These are phyloP conservation scores for Daldinia caldariorum DNA, from an alignment of 495 filamentous ascomycete species.

Conservation along the genomic window DNA sequence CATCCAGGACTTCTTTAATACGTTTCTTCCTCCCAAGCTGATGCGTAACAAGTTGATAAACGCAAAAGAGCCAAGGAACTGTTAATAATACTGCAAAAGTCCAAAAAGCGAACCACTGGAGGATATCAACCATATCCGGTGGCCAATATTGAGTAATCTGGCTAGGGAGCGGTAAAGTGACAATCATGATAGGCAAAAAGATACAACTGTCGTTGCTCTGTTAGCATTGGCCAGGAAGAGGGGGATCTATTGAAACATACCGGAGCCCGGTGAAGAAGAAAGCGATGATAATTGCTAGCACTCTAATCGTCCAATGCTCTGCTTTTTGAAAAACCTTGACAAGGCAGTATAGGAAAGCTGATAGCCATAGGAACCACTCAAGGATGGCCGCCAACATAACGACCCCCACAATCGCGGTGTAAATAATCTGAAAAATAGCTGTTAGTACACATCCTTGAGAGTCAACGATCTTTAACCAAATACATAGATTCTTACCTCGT, in stretches of 20 bases:
- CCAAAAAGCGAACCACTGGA: constrained; percentile 98
- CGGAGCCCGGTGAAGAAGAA: constrained; percentile 77
- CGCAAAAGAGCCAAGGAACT: constrained; percentile 91
- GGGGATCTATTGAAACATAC: constrained; percentile 56
- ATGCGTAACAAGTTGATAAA: constrained; percentile 88
- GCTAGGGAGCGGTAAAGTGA: constrained; percentile 86
- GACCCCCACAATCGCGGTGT: constrained; percentile 81
- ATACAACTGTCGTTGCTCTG: constrained; percentile 65
- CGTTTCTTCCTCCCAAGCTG: constrained; percentile 81
- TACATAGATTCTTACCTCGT: constrained; percentile 65
- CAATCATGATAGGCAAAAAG: constrained; percentile 93
- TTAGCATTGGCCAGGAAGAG: constrained; percentile 14
- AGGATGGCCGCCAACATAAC: constrained; percentile 86
- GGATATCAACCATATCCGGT: constrained; percentile 65
- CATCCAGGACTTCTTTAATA: constrained; percentile 86
- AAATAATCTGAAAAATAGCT: constrained; percentile 60
- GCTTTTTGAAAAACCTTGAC: constrained; percentile 90
- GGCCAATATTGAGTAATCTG: constrained; percentile 78
- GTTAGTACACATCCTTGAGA: constrained; percentile 9
- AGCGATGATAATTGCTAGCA: constrained; percentile 80
- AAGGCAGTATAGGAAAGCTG: constrained; percentile 91
- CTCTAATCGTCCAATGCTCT: constrained; percentile 80
- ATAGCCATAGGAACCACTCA: constrained; percentile 95
- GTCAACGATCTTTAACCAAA: neutral
- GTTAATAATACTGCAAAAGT: constrained; percentile 86